Evolutionary conservation across 2,329 filamentous ascomycete genomes (phyloP).

Genomic region (Trematosphaeria pertusa): DNA sequence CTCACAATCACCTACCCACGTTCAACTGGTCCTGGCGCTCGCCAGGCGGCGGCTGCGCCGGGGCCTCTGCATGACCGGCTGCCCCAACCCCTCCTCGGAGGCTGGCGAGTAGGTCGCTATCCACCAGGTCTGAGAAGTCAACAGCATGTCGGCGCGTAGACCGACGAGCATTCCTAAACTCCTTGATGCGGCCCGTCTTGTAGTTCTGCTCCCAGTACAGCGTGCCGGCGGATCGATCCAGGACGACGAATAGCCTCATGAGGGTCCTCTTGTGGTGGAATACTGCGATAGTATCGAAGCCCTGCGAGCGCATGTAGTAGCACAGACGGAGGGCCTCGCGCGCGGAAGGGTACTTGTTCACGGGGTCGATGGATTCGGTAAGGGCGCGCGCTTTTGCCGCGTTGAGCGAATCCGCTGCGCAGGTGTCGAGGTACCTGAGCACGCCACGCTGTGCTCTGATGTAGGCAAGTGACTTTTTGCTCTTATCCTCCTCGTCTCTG

Average conservation of each 20-base stretch:
- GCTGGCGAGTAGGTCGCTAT: too few relatives aligned
- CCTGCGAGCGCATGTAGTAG: conserved; percentile 41
- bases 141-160: too few relatives aligned
- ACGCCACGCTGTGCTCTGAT: conserved; percentile 22
- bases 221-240: conserved; percentile 7
- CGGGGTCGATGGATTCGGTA: conserved; percentile 20
- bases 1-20: too few relatives aligned
- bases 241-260: conserved; percentile 21
- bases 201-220: conserved; percentile 31
- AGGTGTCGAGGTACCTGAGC: conserved; percentile 15
- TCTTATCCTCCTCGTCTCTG: conserved; percentile 23
- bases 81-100: too few relatives aligned
- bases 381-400: conserved; percentile 16
- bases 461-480: conserved; percentile 21
- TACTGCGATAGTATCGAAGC: conserved; percentile 28
- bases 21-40: too few relatives aligned
- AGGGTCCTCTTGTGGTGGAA: conserved; percentile 7
- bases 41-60: too few relatives aligned
- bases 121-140: too few relatives aligned
- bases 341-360: conserved; percentile 9
- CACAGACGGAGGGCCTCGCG: conserved; percentile 32
- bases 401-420: conserved; percentile 21
- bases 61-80: too few relatives aligned
- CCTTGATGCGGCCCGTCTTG: conserved; percentile 6
- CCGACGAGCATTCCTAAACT: background rate